Conservation (phyloP, 2,329 filamentous ascomycete species). For the Neonectria magnoliae region DNA sequence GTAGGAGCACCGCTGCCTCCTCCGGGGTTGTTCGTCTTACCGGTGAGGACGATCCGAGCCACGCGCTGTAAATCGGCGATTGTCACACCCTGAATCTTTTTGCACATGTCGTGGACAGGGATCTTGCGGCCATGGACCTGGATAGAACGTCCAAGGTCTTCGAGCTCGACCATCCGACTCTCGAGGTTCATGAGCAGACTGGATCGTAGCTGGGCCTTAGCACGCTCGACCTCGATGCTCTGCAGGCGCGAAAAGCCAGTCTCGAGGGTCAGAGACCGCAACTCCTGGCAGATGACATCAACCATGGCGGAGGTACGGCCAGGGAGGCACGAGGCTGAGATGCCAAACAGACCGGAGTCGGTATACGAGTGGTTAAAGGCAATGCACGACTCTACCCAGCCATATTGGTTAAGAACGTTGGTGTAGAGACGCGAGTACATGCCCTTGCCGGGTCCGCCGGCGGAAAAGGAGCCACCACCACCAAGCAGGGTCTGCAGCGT, state of each 20-base stretch:
- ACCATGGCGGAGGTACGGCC: conserved; percentile 84
- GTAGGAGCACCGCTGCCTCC: conserved; percentile 88
- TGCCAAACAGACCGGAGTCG: conserved; percentile 94
- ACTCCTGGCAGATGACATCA: conserved; percentile 93
- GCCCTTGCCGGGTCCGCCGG: conserved; percentile 95
- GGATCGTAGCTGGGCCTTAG: conserved; percentile 95
- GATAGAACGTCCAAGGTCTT: conserved; percentile 93
- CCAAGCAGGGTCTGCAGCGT: conserved; percentile 96
- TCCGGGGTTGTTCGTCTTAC: conserved; percentile 78
- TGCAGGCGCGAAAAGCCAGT: conserved; percentile 78
- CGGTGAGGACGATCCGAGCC: conserved; percentile 80
- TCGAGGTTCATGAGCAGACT: conserved; percentile 97
- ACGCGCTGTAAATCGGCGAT: conserved; percentile 84
- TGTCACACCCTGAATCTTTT: conserved; percentile 82
- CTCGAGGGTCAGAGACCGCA: conserved; percentile 80
- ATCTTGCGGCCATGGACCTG: conserved; percentile 97
- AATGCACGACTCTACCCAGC: conserved; percentile 95
- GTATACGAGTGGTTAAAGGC: conserved; percentile 98
- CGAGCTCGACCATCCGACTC: conserved; percentile 95
- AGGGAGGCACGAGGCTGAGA: conserved; percentile 86
- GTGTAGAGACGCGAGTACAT: conserved; percentile 99
- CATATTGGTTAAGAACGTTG: conserved; percentile 96
- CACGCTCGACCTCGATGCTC: conserved; percentile 82
- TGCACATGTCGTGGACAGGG: conserved; percentile 92
- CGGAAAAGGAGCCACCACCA: conserved; percentile 95